Base-by-base conservation (phyloP, 192 early-diverging fungal genomes). In the Paraglomus occultum region DNA sequence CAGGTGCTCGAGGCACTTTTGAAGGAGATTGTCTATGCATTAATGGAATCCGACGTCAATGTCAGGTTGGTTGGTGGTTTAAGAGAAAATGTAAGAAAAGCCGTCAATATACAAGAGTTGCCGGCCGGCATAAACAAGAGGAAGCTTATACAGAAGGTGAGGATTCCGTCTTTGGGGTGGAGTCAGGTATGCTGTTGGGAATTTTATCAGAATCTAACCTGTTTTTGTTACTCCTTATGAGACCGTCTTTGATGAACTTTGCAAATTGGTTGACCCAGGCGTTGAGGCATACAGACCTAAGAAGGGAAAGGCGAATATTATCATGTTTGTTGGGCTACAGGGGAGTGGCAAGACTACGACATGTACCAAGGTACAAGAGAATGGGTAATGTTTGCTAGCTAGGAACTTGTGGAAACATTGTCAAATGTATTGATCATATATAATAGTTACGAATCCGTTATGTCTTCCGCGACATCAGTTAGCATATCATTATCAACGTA, bases 251-350 rank as follows among this genome's bases (percentile, higher is more conserved):
- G 94, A 98, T 70, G 95, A 97, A 74, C 85, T 98, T 42, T 89
- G 84, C 47, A 72, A 84, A 11, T 82, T 98, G 42, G 94, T 98
- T 1, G 93, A 94, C 74, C 94, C 95, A 1, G 89, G 90, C 49
- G 88, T 88, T 14, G 89, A 94, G 61, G 82, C 92, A n/a, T 95
- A 88, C 78, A 88, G 85, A 72, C 94, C 95, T 48, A 84, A 85
- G 48, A 95, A 95, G 76, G 88, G 90, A 17, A 88, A 87, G 73
- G 57, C 84, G 23, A 96, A 95, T 76, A 82, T 97, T 8, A 87
- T 97, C 54, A 97, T 98, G 96, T 96, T 98, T 87, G 96, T 98
- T 31, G 96, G 96, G 68, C 77, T 98, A 73, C 96, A 98, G 69
- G 96, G 96, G 71, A 86, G 87, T 59, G 96, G 96, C 54, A 98